These are phyloP conservation scores for Aspergillus versicolor DNA, from an alignment of 2,329 filamentous ascomycete species.

Conservation along the genomic window DNA sequence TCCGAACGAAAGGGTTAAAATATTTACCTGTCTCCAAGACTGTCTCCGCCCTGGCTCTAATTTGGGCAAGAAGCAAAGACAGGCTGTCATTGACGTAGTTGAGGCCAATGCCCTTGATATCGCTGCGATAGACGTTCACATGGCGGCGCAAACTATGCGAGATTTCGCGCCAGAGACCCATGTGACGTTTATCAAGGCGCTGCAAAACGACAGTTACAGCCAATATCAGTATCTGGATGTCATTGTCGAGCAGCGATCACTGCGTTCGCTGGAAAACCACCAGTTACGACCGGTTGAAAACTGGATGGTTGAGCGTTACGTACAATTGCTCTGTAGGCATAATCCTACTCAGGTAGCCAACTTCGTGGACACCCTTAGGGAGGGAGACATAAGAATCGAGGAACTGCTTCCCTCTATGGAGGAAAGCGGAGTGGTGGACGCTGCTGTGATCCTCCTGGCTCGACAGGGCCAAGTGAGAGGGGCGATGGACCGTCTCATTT, in stretches of 20 bases:
- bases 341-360: constrained; percentile 79
- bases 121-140: constrained; percentile 63
- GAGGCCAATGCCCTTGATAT: constrained; percentile 65
- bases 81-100: constrained; percentile 69
- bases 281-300: constrained; percentile 44
- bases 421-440: constrained; percentile 84
- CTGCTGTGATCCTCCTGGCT: constrained; percentile 85
- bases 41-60: constrained; percentile 66
- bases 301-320: constrained; percentile 76
- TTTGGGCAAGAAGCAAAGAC: constrained; percentile 67
- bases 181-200: constrained; percentile 60
- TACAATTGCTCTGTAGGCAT: constrained; percentile 87
- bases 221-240: constrained; percentile 77
- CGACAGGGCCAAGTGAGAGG: constrained; percentile 78
- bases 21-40: constrained; percentile 78
- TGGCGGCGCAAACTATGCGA: constrained; percentile 65
- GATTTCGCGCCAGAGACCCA: constrained; percentile 65
- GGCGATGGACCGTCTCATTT: constrained; percentile 82
- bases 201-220: constrained; percentile 60
- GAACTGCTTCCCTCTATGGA: constrained; percentile 84
- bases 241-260: constrained; percentile 65
- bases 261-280: constrained; percentile 32
- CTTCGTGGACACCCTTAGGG: constrained; percentile 75
- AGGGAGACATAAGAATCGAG: constrained; percentile 75
- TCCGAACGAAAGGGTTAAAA: constrained; percentile 66